Base-by-base conservation (phyloP, 345 rosid genomes). In the Viola odorata region DNA sequence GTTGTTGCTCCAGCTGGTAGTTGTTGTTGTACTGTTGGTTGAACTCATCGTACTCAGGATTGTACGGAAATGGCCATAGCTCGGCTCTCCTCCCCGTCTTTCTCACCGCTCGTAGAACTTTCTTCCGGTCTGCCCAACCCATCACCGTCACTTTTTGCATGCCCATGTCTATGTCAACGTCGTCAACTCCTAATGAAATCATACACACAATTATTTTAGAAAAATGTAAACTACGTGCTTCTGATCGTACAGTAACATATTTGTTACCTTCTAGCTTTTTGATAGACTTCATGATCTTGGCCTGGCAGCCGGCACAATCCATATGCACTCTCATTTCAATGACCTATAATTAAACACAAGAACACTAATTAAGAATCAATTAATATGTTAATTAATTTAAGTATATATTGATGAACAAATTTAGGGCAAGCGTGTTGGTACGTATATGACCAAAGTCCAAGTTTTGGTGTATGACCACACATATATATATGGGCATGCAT, bases 111-210 rank as follows among this genome's bases (percentile, higher is more conserved):
- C 74, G 81, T 12, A 91, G 81, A 50, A 91, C 77, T 64, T 80
- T 86, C 72, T 78, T 73, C 63, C 75, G 84, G 53, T 86, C 77
- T 12, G 78, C 85, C 77, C 79, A 88, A 12, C 98, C 96, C 68
- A 71, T 80, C 5, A 88, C 91, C 0, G 89, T 88, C 55, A 91
- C 96, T 78, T 84, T 91, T 42, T 91, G 91, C 75, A 65, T 78
- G 1, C 23, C 77, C 65, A 66, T 71, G 74, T 91, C 87, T 63
- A 84, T 68, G 39, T 86, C 88, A 4, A 88, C 62, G 40, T 79
- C 75, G 59, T 86, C 84, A 6, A 91, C 78, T 59, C 95, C 98
- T 88, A 82, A 44, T 45, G 10, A 5, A 10, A 47, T 3, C 23
- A 37, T 3, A 6, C 0, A 17, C 1, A 45, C 32, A 54, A 60